Evolutionary conservation across 2,329 filamentous ascomycete genomes (phyloP).

Genomic region (Bisporella sp.): DNA sequence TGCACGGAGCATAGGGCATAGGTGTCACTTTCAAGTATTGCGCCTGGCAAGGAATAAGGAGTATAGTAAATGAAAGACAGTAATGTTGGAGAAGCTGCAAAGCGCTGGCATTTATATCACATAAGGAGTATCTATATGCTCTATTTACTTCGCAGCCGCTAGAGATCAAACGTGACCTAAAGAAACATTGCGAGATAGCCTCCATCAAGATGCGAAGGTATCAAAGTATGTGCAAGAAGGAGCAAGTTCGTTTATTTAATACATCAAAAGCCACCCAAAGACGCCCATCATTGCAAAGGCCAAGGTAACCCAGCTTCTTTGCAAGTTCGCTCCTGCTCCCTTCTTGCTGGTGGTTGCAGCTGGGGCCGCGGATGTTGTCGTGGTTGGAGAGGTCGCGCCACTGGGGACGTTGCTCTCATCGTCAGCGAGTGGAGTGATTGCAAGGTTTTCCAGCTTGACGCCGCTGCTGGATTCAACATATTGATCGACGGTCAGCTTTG

Average conservation of each 20-base stretch:
- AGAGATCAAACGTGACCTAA: too few species aligned
- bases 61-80: too few species aligned
- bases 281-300: neutral
- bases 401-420: conserved; percentile 47
- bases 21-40: too few species aligned
- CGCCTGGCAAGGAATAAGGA: too few species aligned
- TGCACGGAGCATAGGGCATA: too few species aligned
- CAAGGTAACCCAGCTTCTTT: neutral
- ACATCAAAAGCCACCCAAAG: neutral
- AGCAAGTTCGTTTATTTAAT: neutral
- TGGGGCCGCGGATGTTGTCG: neutral
- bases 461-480: conserved; percentile 51
- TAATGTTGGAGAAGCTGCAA: too few species aligned
- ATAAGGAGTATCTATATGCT: too few species aligned
- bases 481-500: conserved; percentile 43
- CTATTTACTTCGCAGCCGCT: too few species aligned
- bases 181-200: too few species aligned
- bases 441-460: conserved; percentile 53
- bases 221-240: neutral
- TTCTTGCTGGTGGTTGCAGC: conserved; percentile 19
- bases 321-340: conserved; percentile 10
- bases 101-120: too few species aligned
- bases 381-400: conserved; percentile 5
- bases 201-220: too few species aligned
- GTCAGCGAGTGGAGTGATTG: conserved; percentile 44